Conservation (phyloP, 495 filamentous ascomycete species). For the Penicillium cataractarum region DNA sequence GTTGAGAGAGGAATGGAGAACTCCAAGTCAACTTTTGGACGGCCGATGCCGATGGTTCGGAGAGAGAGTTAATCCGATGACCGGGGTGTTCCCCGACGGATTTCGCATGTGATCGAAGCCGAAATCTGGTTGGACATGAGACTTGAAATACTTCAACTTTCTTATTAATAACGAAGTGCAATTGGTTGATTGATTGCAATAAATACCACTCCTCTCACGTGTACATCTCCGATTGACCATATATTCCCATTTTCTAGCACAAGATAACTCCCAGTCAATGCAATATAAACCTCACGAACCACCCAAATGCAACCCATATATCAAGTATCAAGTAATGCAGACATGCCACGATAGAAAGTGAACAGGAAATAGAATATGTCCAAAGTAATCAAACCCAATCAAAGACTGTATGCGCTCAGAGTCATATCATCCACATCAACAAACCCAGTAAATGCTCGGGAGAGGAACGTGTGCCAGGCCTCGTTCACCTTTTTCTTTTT, state of each 20-base stretch:
- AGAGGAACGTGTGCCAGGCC: slow-evolving; percentile 75
- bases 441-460: slow-evolving; percentile 78
- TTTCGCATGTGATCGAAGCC: not conserved
- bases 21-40: slow-evolving; percentile 7
- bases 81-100: not conserved
- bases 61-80: slow-evolving; percentile 21
- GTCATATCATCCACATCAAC: slow-evolving; percentile 62
- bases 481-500: slow-evolving; percentile 54
- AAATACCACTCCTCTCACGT: too few species aligned
- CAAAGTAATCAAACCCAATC: not conserved
- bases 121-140: too few species aligned
- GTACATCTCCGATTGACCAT: not conserved
- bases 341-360: not conserved
- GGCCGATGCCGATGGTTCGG: slow-evolving; percentile 14
- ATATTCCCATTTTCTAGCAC: not conserved
- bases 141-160: too few species aligned
- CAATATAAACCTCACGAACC: slow-evolving; percentile 9
- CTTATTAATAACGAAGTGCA: too few species aligned
- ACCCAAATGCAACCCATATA: slow-evolving; percentile 13
- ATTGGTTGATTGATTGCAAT: too few species aligned
- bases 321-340: slow-evolving; percentile 12
- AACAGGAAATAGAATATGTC: not conserved
- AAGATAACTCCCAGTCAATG: not conserved
- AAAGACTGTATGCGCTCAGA: not conserved
- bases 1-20: slow-evolving; percentile 10